Evolutionary conservation across 2,329 filamentous ascomycete species (phyloP), one percentile per base, ranked within the genome.

Genomic region (Ophiostoma fasciatum): DNA sequence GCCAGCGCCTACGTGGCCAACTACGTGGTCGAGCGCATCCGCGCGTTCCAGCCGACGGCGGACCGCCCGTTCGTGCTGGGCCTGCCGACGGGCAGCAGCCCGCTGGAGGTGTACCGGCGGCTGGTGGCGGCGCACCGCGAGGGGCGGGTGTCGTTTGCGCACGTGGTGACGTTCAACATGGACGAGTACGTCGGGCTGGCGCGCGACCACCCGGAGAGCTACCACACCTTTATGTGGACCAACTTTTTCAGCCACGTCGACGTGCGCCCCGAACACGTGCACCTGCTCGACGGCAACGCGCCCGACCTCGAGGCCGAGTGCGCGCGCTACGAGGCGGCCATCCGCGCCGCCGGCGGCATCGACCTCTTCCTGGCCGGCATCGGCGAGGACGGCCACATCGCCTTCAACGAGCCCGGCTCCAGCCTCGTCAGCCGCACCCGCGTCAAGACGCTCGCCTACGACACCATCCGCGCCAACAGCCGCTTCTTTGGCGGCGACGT

Each of bases 211-310:
- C 77, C 79, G 4, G 74, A 83, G 52, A 79, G 73, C 51, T 85
- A 85, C 57, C 79, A 84, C 61, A 76, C 72, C 49, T 87, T 83
- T 62, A 85, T 85, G 80, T 83, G 81, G 65, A 75, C 74, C 57
- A 68, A 84, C 57, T 81, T 85, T 60, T 85, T 87, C 61, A 75
- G 74, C 29, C 78, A 66, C 44, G 71, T 84, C 46, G 74, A 85
- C 51, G 72, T 85, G 42, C 64, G 69, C 37, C 78, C 79, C 1
- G 62, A 66, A 42, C 82, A 64, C 42, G 73, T 83, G 45, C 73
- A 85, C 51, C 79, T 85, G 48, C 65, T 84, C 14, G 68, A 83
- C 50, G 78, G 79, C 46, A 82, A 82, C 47, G 78, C 78, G 0
- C 56, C 66, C 4, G 72, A 83, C 48, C 65, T 82, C 5, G 70